Evolutionary conservation across 129 eudicot species (phyloP).

Genomic region (Silybum marianum): DNA sequence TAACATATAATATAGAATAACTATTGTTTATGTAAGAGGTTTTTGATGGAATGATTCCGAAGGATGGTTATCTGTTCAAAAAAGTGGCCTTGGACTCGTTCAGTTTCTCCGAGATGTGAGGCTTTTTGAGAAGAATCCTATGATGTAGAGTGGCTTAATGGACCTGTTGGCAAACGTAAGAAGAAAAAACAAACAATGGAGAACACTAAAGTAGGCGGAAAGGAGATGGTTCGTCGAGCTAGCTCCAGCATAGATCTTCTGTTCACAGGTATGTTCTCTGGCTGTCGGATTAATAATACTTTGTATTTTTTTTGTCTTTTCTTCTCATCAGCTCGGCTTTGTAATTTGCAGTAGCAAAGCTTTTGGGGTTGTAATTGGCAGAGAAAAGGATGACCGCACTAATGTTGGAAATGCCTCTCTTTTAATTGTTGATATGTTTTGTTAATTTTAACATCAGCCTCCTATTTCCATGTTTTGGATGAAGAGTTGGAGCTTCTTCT

Average conservation of each 20-base stretch:
- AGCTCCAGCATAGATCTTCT: conserved; percentile 51
- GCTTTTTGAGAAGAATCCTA: conserved; percentile 63
- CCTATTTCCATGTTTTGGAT: too few species aligned
- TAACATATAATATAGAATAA: too few species aligned
- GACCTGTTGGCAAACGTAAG: conserved; percentile 46
- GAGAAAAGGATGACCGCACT: conserved; percentile 66
- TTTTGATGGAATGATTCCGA: conserved; percentile 51
- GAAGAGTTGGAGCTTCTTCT: too few species aligned
- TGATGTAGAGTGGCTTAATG: conserved; percentile 68
- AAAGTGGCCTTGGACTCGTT: conserved; percentile 67
- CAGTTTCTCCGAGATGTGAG: conserved; percentile 48
- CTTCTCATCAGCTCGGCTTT: neutral
- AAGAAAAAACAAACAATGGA: conserved; percentile 35
- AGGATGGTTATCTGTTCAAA: conserved; percentile 77
- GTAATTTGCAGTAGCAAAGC: conserved; percentile 65
- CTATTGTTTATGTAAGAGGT: conserved; percentile 75
- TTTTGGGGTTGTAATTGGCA: conserved; percentile 76
- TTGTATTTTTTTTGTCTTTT: neutral
- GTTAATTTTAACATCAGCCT: too few species aligned
- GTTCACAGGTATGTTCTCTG: conserved; percentile 58
- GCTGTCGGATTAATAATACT: neutral
- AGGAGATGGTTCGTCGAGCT: conserved; percentile 55
- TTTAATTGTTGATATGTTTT: too few species aligned
- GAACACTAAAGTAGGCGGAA: conserved; percentile 56
- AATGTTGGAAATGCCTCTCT: neutral